Evolutionary conservation across 257 asterid species (phyloP), one percentile per base, ranked within the genome.

Genomic region (Thymus quinquecostatus): DNA sequence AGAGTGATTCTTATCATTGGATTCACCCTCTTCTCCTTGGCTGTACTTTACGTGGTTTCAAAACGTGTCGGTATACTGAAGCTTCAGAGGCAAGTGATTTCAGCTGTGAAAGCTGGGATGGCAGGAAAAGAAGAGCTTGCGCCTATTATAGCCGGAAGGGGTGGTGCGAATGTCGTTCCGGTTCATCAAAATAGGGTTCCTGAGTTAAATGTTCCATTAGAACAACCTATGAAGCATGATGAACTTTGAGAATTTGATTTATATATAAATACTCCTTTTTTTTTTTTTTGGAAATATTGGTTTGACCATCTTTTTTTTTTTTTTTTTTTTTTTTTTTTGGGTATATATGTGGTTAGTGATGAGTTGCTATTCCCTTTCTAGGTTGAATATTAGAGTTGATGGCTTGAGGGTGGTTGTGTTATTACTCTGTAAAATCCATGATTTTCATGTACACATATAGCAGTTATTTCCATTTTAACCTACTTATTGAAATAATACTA

Each of bases 31-130:
- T 92, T 95, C 86, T 83, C 98, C 2, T 81, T 89, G 87, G 98
- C 92, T 30, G 99, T 89, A 47, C 90, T 94, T 13, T 94, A 86
- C 34, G 99, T 94, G 32, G 98, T 91, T 14, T 91, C 99, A 1
- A 94, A 94, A 85, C 96, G 98, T 59, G 68, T 94, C 6, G 99
- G 99, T 44, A 27, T 91, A 41, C 93, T 94, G 68, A 91, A 80
- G 86, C 81, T 94, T 86, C 97, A 94, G 78, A 87, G 95, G 56
- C 83, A 80, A 81, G 81, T 94, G 8, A 64, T 91, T 55, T 85
- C 83, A 67, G 92, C 92, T 38, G 88, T 86, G 51, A 89, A 82
- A 82, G 75, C 92, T 59, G 99, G 98, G 74, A 86, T 81, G 87
- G 84, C 84, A 1, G 83, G 88, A 48, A 83, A 72, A 56, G 81